Evolutionary conservation across 208 protist species (phyloP).

Genomic region (Wallacemonas sp.): DNA sequence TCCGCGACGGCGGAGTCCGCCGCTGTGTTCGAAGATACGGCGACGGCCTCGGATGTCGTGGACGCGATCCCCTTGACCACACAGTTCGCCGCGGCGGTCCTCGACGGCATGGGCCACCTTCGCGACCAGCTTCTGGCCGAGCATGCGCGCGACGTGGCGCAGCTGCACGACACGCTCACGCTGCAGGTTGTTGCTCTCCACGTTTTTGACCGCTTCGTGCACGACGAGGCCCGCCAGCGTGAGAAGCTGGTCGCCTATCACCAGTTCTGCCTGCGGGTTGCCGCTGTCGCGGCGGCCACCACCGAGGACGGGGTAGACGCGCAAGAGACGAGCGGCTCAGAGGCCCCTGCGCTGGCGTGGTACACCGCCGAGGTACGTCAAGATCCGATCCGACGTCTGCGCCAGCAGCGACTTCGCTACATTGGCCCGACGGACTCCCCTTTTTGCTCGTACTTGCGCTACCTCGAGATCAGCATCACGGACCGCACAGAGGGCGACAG

Average conservation of each 20-base stretch:
- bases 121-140: slow-evolving; percentile 33
- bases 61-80: neutral
- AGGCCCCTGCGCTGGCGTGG: neutral
- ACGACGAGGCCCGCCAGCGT: slow-evolving; percentile 47
- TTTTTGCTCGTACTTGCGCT: slow-evolving; percentile 44
- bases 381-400: slow-evolving; percentile 9
- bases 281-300: slow-evolving; percentile 7
- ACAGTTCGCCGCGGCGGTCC: neutral
- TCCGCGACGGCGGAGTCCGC: too few species aligned
- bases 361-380: neutral
- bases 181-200: slow-evolving; percentile 33
- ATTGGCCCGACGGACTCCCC: slow-evolving; percentile 45
- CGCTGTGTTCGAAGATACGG: too few species aligned
- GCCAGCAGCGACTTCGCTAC: slow-evolving; percentile 22
- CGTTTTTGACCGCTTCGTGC: slow-evolving; percentile 29
- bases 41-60: neutral
- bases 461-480: slow-evolving; percentile 32
- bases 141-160: slow-evolving; percentile 23
- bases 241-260: slow-evolving; percentile 42
- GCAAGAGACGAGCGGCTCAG: too few species aligned
- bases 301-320: too few species aligned
- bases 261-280: slow-evolving; percentile 36
- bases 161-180: slow-evolving; percentile 23
- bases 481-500: slow-evolving; percentile 26
- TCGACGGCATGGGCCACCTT: slow-evolving; percentile 14